Base-by-base conservation (phyloP, 176 grass and related monocot species). In the Cenchrus fungigraminus region DNA sequence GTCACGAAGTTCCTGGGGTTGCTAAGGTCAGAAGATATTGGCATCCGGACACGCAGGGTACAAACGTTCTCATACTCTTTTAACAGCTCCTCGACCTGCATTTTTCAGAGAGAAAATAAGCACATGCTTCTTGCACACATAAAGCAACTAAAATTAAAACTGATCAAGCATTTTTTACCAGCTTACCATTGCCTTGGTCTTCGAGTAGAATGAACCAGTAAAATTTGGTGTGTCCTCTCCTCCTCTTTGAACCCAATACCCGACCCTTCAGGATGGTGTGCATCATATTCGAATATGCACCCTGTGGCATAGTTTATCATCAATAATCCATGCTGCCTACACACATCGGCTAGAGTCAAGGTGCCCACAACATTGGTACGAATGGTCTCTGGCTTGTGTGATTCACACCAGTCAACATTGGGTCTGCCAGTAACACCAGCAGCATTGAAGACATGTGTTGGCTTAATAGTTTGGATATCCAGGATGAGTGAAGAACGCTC, bases 321-420 rank as follows among this genome's bases (percentile, higher is more conserved):
- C 69, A 92, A 90, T 56, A 95, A 69, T 58, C 70, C 87, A 79
- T 88, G 78, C 53, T 95, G 83, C 64, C 85, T 88, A 83, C 88
- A 95, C 50, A 95, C 73, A 78, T 95, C 90, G 65, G 85, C 90
- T 54, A 88, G 74, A 80, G 76, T 95, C 83, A 92, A 82, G 56
- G 93, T 92, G 57, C 93, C 93, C 50, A 80, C 88, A 69, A 95
- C 93, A 82, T 92, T 95, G 43, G 93, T 90, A 11, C 85, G 90
- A 37, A 95, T 92, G 2, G 93, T 95, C 5, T 95, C 93, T 4
- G 85, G 82, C 64, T 92, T 95, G 87, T 95, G 90, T 25, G 85
- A 90, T 76, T 92, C 93, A n/a, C 93, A 90, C 93, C 93, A 95
- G 47, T 95, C 93, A 83, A 95, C 93, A 90, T 92, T 95, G 73